Percentiles rank a stretch among this genome's conserved stretches.
Conservation (phyloP, 2,329 filamentous ascomycete genomes). For the Dothideomycetidae sp. region DNA sequence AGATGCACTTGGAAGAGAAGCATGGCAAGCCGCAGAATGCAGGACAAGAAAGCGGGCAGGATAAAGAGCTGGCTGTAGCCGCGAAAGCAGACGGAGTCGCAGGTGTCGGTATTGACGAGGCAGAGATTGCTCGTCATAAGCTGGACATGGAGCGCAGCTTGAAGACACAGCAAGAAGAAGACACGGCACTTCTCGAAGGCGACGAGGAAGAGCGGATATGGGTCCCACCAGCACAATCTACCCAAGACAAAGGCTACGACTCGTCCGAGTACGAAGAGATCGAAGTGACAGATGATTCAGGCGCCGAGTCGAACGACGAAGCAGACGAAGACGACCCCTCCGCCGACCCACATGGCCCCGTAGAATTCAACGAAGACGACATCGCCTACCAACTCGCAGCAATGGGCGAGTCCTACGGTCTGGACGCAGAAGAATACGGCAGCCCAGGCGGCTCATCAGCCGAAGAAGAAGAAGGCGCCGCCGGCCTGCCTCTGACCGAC, state of each 20-base stretch:
- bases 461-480: conserved; percentile 55
- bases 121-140: conserved; percentile 22
- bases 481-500: conserved; percentile 55
- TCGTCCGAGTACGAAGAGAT: conserved; percentile 50
- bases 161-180: conserved; percentile 53
- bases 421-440: conserved; percentile 64
- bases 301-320: conserved; percentile 31
- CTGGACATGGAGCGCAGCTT: conserved; percentile 13
- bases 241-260: conserved; percentile 4
- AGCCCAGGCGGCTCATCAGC: conserved; percentile 36
- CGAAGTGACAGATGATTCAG: conserved; percentile 51
- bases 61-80: conserved; percentile 9
- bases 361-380: conserved; percentile 88
- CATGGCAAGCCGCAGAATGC: conserved; percentile 27
- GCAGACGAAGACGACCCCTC: conserved; percentile 25
- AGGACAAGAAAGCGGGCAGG: conserved; percentile 20
- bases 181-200: conserved; percentile 50
- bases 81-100: neutral
- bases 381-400: conserved; percentile 82
- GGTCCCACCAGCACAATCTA: conserved; percentile 2
- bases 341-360: conserved; percentile 21
- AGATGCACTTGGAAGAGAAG: conserved; percentile 54
- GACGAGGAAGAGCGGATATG: conserved; percentile 29
- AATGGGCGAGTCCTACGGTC: conserved; percentile 74
- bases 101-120: conserved; percentile 20